phyloP scores from a whole-genome alignment of 495 filamentous ascomycete species.

The Penicillium lagena region DNA sequence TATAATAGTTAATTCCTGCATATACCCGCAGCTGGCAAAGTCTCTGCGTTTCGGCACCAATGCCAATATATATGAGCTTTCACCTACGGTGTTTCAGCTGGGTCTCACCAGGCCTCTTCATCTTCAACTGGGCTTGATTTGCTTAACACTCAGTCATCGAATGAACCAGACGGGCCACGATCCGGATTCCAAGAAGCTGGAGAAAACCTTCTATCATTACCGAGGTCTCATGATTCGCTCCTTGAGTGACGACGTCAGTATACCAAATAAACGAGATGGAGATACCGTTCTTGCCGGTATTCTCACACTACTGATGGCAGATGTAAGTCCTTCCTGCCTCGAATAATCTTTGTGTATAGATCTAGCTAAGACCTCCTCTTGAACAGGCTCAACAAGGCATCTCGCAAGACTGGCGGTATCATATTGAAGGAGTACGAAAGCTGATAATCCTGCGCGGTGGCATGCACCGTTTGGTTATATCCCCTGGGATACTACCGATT shows the following conservation, averaged over 20 bases:
- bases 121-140: slow-evolving; percentile 19
- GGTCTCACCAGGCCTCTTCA: no score
- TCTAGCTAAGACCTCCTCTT: no score
- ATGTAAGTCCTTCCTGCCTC: slow-evolving; percentile 1
- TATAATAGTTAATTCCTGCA: no score
- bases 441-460: slow-evolving; percentile 24
- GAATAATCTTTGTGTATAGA: no score
- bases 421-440: slow-evolving; percentile 19
- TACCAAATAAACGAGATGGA: slow-evolving; percentile 6
- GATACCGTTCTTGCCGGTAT: slow-evolving; percentile 17
- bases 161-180: slow-evolving; percentile 18
- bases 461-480: slow-evolving; percentile 2
- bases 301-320: slow-evolving; percentile 2
- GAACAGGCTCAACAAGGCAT: slow-evolving; percentile 24
- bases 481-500: slow-evolving; percentile 8
- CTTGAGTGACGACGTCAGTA: slow-evolving; percentile 16
- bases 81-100: no score
- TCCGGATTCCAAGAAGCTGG: slow-evolving; percentile 4
- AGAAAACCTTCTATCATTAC: slow-evolving; percentile 19
- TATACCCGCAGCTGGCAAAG: no score
- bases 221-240: slow-evolving; percentile 28
- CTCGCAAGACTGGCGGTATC: slow-evolving; percentile 22
- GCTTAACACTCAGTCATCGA: slow-evolving; percentile 26
- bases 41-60: no score
- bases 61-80: no score